Evolutionary conservation across 192 early-diverging fungal species (phyloP).

Genomic region (Coemansia sp.): DNA sequence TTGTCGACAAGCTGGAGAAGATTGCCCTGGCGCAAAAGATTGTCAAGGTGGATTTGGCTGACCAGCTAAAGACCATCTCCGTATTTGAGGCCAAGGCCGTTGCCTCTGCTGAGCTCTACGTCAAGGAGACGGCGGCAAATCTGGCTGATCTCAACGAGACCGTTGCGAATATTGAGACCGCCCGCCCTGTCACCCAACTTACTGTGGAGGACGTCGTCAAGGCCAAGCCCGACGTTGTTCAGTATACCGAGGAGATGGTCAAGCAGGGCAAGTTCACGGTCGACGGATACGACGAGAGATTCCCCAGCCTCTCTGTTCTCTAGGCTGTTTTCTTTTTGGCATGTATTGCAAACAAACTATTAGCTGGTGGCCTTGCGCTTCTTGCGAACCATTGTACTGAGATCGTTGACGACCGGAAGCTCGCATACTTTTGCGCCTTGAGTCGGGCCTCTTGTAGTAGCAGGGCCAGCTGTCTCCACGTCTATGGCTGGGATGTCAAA

Average conservation of each 20-base stretch:
- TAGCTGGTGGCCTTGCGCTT: conserved; percentile 36
- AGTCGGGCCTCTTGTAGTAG: not conserved
- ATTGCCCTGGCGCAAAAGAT: conserved; percentile 80
- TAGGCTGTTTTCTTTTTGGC: conserved; percentile 38
- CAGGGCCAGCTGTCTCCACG: conserved; percentile 15
- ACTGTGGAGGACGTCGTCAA: conserved; percentile 93
- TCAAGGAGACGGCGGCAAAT: conserved; percentile 82
- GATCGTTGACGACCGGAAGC: conserved; percentile 30
- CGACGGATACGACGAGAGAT: conserved; percentile 97
- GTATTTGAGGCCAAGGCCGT: conserved; percentile 78
- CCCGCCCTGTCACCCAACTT: conserved; percentile 92
- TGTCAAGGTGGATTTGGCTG: conserved; percentile 77
- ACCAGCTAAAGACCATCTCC: conserved; percentile 83
- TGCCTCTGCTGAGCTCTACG: conserved; percentile 77
- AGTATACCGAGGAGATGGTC: conserved; percentile 87
- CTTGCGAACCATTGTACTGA: conserved; percentile 39
- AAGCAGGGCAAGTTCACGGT: conserved; percentile 91
- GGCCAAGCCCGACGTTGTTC: conserved; percentile 91
- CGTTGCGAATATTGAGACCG: conserved; percentile 89
- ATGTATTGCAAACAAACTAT: not conserved
- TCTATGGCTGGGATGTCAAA: conserved; percentile 9
- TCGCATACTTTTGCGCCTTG: not conserved
- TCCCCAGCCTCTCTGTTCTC: conserved; percentile 72
- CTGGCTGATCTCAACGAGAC: conserved; percentile 87
- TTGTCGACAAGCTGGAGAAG: conserved; percentile 92